phyloP scores from a whole-genome alignment of 148 eudicot species.

The Fagopyrum homotropicum region DNA sequence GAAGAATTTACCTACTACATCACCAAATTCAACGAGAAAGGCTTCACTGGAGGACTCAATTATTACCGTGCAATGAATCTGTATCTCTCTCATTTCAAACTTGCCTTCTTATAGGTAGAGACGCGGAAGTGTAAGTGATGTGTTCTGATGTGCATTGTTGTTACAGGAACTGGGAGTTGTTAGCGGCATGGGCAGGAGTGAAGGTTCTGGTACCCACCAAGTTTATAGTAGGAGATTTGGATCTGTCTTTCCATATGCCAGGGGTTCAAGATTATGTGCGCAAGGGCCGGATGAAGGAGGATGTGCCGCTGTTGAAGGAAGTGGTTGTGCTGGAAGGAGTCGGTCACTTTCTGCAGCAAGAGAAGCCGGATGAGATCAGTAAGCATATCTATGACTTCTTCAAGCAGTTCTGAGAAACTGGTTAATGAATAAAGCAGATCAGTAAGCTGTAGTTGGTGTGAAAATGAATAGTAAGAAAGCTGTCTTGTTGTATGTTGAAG shows the following conservation, averaged over 20 bases:
- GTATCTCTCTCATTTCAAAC: constrained; percentile 11
- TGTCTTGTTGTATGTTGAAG: neutral
- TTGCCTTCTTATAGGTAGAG: too few species aligned
- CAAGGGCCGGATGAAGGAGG: constrained; percentile 37
- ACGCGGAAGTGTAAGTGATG: neutral
- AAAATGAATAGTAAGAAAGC: neutral
- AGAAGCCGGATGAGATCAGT: constrained; percentile 48
- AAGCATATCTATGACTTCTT: constrained; percentile 46
- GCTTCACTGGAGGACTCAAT: constrained; percentile 32
- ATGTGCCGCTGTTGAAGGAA: constrained; percentile 54
- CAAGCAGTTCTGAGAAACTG: constrained; percentile 23
- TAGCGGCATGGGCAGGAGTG: constrained; percentile 43
- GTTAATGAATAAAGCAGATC: neutral
- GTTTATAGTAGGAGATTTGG: constrained; percentile 52
- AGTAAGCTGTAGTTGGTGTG: neutral
- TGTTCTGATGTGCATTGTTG: neutral
- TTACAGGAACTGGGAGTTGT: constrained; percentile 52
- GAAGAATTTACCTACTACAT: constrained; percentile 18
- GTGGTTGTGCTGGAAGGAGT: constrained; percentile 52
- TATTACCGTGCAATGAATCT: constrained; percentile 27
- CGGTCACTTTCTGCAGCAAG: constrained; percentile 51
- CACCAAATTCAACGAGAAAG: constrained; percentile 16
- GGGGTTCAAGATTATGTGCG: constrained; percentile 39
- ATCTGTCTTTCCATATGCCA: constrained; percentile 32
- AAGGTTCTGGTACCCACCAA: constrained; percentile 52